phyloP scores from a whole-genome alignment of 2,329 filamentous ascomycete genomes.

The Pseudogymnoascus verrucosus region DNA sequence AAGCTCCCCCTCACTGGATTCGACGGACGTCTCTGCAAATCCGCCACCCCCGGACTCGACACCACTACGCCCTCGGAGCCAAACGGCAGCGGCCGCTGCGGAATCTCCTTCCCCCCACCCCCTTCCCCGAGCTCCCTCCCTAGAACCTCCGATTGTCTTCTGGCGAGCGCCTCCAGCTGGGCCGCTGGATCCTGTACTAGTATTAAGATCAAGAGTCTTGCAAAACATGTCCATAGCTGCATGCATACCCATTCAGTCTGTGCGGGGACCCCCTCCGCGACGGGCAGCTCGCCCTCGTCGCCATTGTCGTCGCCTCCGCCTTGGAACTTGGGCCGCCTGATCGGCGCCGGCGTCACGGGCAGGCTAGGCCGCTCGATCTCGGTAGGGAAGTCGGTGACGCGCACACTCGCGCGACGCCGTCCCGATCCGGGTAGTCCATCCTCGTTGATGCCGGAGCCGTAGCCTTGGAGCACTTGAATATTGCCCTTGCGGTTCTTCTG shows the following conservation, averaged over 20 bases:
- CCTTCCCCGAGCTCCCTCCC: slow-evolving; percentile 42
- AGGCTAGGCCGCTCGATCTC: slow-evolving; percentile 77
- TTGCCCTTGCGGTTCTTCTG: slow-evolving; percentile 51
- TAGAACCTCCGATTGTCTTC: slow-evolving; percentile 56
- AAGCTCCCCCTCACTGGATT: not conserved
- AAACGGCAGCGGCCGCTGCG: slow-evolving; percentile 43
- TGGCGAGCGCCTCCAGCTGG: slow-evolving; percentile 62
- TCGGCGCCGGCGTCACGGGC: slow-evolving; percentile 81
- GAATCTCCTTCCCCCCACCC: slow-evolving; percentile 33
- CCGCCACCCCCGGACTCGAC: slow-evolving; percentile 26
- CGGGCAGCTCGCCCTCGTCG: slow-evolving; percentile 53
- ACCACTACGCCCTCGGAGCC: slow-evolving; percentile 42
- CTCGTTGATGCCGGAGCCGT: slow-evolving; percentile 24
- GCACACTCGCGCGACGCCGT: slow-evolving; percentile 43
- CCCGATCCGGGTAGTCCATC: slow-evolving; percentile 22
- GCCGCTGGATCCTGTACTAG: slow-evolving; percentile 57
- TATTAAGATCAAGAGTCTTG: slow-evolving; percentile 35
- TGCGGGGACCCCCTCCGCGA: slow-evolving; percentile 73
- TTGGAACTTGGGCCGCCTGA: slow-evolving; percentile 54
- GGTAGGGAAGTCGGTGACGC: slow-evolving; percentile 79
- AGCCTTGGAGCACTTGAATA: slow-evolving; percentile 28
- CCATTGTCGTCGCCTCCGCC: slow-evolving; percentile 47
- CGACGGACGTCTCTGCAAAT: not conserved
- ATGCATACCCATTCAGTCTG: slow-evolving; percentile 93
- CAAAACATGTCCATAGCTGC: slow-evolving; percentile 38